Base-by-base conservation (phyloP, 495 filamentous ascomycete genomes). In the Hyaloscypha finlandica region DNA sequence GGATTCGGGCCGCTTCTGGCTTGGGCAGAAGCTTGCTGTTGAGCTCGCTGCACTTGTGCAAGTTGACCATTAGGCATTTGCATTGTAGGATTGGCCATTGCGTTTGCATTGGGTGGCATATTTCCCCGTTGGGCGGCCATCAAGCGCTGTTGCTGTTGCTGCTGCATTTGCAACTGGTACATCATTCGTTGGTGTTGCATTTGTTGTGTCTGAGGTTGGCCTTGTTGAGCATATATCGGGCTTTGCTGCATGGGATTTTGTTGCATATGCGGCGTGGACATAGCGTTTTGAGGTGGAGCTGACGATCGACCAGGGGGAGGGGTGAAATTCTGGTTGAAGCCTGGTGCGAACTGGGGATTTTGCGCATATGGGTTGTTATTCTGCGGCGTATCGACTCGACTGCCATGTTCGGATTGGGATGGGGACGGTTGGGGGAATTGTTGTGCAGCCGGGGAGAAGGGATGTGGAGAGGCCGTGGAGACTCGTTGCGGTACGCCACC, bases 381-480 rank as follows among this genome's bases (percentile, higher is more conserved):
- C 74, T 97, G 93, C 0, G 93, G 92, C 11, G 92, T 93, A 65
- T 85, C 84, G 33, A 88, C 85, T 56, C 89, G 81, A 67, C 87
- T 91, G 32, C 86, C 84, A 73, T 94, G 90, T 61, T 94, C 92
- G 16, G 89, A 87, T 31, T 89, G 87, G 16, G 91, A 83, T 6
- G 93, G 91, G 5, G 93, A 94, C 71, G 90, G 85, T 65, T 96
- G 92, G 3, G 86, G 79, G 70, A 94, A 92, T 63, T 90, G 87
- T 70, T 90, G 90, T 39, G 86, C 85, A 32, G 89, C 89, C 22
- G 92, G 91, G 1, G 93, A 93, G 77, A 96, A 97, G 0, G 93
- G 93, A 74, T 92, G 92, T 4, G 94, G 94, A 19, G 94, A 97
- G 37, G 92, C 88, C 31, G 95, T 97, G 66, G 92, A 88, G 76